Percentiles rank a stretch among this genome's conserved stretches.
These are phyloP conservation scores for Boletales sp. DNA, from an alignment of 768 basidiomycete genomes.

Conservation along the genomic window DNA sequence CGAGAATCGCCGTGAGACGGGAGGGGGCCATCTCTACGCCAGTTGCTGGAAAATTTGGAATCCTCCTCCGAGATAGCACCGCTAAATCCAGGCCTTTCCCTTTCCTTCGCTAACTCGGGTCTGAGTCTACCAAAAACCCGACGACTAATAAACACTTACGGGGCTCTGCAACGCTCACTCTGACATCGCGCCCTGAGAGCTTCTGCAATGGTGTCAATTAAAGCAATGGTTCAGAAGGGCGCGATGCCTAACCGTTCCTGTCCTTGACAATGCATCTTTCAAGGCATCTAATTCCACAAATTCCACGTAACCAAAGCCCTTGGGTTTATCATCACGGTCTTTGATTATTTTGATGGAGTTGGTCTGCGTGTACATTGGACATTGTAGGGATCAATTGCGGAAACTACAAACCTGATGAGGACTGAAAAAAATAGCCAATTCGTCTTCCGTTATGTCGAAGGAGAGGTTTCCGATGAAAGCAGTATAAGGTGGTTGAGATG, in stretches of 20 bases:
- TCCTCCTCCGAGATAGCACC: constrained; percentile 57
- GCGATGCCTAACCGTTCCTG: constrained; percentile 54
- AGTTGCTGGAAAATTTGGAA: constrained; percentile 77
- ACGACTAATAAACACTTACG: constrained; percentile 53
- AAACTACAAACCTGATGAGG: constrained; percentile 49
- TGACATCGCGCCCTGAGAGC: constrained; percentile 75
- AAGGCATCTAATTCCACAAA: constrained; percentile 84
- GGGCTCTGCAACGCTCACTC: constrained; percentile 94
- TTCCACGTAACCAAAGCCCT: constrained; percentile 98
- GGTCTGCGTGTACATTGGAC: constrained; percentile 40
- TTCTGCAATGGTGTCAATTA: constrained; percentile 36
- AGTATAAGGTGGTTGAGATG: constrained; percentile 90
- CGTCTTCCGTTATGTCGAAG: constrained; percentile 84
- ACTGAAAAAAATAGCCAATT: constrained; percentile 78
- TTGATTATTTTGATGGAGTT: constrained; percentile 90
- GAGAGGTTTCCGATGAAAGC: constrained; percentile 96
- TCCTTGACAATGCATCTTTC: constrained; percentile 76
- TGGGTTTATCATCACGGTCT: constrained; percentile 90
- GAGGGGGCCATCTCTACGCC: constrained; percentile 86
- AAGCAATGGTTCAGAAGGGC: not conserved
- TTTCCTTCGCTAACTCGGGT: constrained; percentile 46
- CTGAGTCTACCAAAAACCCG: constrained; percentile 9
- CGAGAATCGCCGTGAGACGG: constrained; percentile 62
- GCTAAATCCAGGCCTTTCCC: constrained; percentile 64
- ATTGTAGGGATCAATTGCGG: not conserved